phyloP scores from a whole-genome alignment of 306 rosid genomes.

The Hippophae tibetana region DNA sequence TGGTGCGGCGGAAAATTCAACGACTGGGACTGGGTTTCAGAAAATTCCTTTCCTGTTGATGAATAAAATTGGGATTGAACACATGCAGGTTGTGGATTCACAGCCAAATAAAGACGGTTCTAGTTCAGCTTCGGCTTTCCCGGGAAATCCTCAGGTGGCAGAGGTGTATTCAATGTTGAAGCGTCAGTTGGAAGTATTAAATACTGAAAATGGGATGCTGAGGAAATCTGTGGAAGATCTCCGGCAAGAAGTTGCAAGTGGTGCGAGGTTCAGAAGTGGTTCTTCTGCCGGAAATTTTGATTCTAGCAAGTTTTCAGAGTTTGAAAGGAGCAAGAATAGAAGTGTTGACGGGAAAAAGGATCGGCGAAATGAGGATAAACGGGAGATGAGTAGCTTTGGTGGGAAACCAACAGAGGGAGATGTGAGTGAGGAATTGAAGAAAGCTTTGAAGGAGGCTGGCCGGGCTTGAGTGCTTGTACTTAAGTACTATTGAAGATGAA shows the following conservation, averaged over 20 bases:
- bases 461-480: too few relatives aligned
- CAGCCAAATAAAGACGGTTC: conserved; percentile 2
- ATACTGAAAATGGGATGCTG: conserved; percentile 55
- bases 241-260: conserved; percentile 41
- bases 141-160: conserved; percentile 36
- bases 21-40: conserved; percentile 38
- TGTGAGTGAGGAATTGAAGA: conserved; percentile 46
- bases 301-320: conserved; percentile 24
- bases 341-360: conserved; percentile 20
- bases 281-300: conserved; percentile 10
- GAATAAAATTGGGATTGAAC: conserved; percentile 87
- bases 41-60: conserved; percentile 67
- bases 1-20: conserved; percentile 1
- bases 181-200: conserved; percentile 59
- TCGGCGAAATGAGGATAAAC: conserved; percentile 32
- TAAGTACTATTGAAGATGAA: too few relatives aligned
- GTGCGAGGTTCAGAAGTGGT: neutral
- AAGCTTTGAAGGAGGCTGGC: conserved; percentile 29
- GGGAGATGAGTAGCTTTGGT: conserved; percentile 27
- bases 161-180: conserved; percentile 52
- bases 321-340: conserved; percentile 27
- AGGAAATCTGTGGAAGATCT: conserved; percentile 73
- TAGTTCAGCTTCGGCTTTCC: neutral
- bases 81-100: conserved; percentile 38
- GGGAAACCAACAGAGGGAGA: conserved; percentile 27